Conservation (phyloP, 1,284 basidiomycete genomes). For the Macrocystidia cucumis region DNA sequence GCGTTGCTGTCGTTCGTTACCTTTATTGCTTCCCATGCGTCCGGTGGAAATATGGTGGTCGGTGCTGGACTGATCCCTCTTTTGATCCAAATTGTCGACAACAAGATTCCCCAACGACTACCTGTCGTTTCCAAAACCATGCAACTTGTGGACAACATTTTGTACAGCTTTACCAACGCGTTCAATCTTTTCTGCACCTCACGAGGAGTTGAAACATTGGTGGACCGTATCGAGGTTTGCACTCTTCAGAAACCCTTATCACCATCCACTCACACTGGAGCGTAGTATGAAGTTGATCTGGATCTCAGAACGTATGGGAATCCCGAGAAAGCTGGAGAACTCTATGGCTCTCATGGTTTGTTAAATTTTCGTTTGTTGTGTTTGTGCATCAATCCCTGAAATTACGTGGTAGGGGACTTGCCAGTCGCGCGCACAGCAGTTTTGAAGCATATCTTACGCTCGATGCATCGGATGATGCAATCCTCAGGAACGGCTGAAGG, state of each 20-base stretch:
- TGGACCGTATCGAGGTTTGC: constrained; percentile 78
- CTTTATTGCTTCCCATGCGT: constrained; percentile 78
- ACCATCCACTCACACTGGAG: neutral
- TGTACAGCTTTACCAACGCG: constrained; percentile 86
- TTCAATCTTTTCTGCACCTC: constrained; percentile 85
- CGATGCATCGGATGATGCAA: constrained; percentile 95
- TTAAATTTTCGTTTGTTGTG: constrained; percentile 7
- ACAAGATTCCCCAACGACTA: constrained; percentile 58
- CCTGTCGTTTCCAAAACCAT: constrained; percentile 81
- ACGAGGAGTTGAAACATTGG: constrained; percentile 81
- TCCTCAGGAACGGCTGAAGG: constrained; percentile 92
- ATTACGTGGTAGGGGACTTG: constrained; percentile 39
- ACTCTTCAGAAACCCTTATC: constrained; percentile 6
- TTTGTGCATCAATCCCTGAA: constrained; percentile 2
- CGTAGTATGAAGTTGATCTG: constrained; percentile 64
- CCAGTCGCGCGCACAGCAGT: constrained; percentile 65
- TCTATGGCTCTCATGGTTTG: constrained; percentile 51
- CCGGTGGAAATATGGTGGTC: constrained; percentile 89
- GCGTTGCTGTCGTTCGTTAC: constrained; percentile 84
- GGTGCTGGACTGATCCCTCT: constrained; percentile 94
- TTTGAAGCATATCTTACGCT: constrained; percentile 88
- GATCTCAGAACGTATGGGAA: constrained; percentile 52
- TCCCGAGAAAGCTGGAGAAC: constrained; percentile 35
- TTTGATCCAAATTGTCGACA: constrained; percentile 84
- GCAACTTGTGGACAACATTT: constrained; percentile 88